Base-by-base conservation (phyloP, 2,329 filamentous ascomycete species). In the Beauveria varroae region DNA sequence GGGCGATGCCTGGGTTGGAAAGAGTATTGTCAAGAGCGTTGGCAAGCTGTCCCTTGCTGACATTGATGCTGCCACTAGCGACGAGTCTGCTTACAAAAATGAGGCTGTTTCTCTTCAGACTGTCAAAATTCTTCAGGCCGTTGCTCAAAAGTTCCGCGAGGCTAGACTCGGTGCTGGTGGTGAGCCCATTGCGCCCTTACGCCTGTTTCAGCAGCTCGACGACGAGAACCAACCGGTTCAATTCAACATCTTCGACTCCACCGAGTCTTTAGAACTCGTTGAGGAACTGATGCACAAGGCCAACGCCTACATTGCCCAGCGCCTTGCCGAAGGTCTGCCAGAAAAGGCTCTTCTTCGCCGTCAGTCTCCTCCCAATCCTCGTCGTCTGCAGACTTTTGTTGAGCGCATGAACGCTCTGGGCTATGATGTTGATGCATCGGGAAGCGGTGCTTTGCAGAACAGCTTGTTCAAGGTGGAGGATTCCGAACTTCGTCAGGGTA, bases 151-250 rank as follows among this genome's bases (percentile, higher is more conserved):
- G 74, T 96, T 98, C 82, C 89, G 92, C 49, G 91, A 97, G 76
- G 81, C 86, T 55, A 89, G 95, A 63, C 89, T 97, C 63, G 90
- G 89, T 61, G 88, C 92, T 57, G 88, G 89, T 41, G 86, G 86
- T 49, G 86, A 89, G 65, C 86, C 89, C 14, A 90, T 96, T 68
- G 89, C 93, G 40, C 88, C 93, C 46, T 84, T 99, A 57, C 89
- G 95, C 62, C 83, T 99, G 52, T 80, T 98, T 64, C 92, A 96
- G 75, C 93, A 96, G 76, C 83, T 98, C 46, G 95, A 99, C 68
- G 95, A 99, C 68, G 95, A 99, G 80, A 98, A 98, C 74, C 91
- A 97, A 58, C 95, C 93, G 2, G 93, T 98, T 46, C 92, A 96
- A 77, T 86, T 91, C 73, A 99, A 98, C 77, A 90, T 99, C 65